Conservation (phyloP, 768 basidiomycete species). For the Hygrophorus pudorinus region DNA sequence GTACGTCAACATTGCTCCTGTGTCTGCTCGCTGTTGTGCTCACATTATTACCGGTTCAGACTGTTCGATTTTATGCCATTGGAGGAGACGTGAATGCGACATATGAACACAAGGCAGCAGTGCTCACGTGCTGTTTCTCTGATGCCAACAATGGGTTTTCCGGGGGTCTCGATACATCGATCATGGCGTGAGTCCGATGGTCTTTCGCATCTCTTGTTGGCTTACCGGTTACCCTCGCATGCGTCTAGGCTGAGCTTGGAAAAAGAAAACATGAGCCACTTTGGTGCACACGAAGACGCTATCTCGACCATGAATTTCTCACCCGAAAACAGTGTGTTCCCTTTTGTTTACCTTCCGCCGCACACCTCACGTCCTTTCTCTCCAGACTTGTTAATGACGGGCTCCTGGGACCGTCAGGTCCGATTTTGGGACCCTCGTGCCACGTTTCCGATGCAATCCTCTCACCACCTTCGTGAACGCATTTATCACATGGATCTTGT, state of each 20-base stretch:
- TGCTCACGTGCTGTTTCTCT: conserved; percentile 73
- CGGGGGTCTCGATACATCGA: conserved; percentile 9
- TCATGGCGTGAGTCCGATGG: conserved; percentile 6
- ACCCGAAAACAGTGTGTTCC: conserved; percentile 46
- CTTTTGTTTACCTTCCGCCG: background rate
- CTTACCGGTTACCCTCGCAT: background rate
- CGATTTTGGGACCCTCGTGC: conserved; percentile 82
- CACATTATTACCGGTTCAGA: conserved; percentile 13
- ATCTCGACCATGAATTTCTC: conserved; percentile 72
- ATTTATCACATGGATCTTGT: conserved; percentile 79
- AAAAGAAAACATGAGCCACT: conserved; percentile 56
- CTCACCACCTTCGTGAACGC: conserved; percentile 68
- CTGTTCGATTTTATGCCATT: conserved; percentile 42
- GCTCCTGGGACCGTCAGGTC: conserved; percentile 87
- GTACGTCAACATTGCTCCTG: conserved; percentile 20
- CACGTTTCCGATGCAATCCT: conserved; percentile 42
- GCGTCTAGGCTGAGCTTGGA: conserved; percentile 61
- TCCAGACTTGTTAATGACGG: conserved; percentile 67
- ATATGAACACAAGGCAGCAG: conserved; percentile 82
- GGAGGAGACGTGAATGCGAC: conserved; percentile 65
- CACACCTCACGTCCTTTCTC: background rate
- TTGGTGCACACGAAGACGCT: conserved; percentile 76
- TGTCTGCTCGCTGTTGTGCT: conserved; percentile 3
- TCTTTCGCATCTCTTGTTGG: background rate
- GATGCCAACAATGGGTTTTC: conserved; percentile 41